Evolutionary conservation across 176 grass and related monocot species (phyloP), one percentile per base, ranked within the genome.

Genomic region (Oryza rufipogon): DNA sequence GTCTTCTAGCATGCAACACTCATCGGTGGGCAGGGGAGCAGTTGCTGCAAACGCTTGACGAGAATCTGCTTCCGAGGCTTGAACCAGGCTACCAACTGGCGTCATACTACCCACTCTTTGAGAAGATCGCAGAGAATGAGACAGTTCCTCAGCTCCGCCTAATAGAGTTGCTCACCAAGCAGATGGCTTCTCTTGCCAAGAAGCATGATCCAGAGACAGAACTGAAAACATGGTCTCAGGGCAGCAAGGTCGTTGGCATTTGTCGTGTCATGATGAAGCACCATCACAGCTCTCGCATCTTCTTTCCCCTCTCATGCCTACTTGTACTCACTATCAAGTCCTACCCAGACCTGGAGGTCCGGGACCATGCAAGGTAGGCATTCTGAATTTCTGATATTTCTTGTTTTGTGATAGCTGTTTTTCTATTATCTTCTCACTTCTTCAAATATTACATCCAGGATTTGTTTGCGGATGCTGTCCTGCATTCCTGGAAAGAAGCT

Each of bases 401-500:
- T 73, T 73, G 25, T 9, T 44, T 64, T 52, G 58, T 78, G 60
- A 45, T 77, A 73, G 64, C 15, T 84, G 9, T 77, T 87, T 41
- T 51, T 66, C 14, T 83, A 48, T 76, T 68, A 36, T 72, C 36
- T 83, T 82, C 41, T 89, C 39, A 79, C 82, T 33, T 20, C 79
- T 87, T 89, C 7, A 68, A 85, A 72, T 82, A 48, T 71, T 58
- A 63, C 68, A 36, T 75, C 34, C 84, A 98, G 96, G 89, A 93
- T 95, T 58, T 93, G 91, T 73, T 85, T 98, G 80, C 89, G 96
- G 65, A 89, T 95, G 87, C 87, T 98, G 78, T 84, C 90, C 47
- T 95, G 91, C 88, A 89, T 95, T 88, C 93, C 96, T 58, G 93
- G 96, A 65, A 95, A 92, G 83, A 98, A 93, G 77, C 80, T 98